Percentiles rank a stretch among this genome's conserved stretches.
Evolutionary conservation across 371 early-diverging fungal species (phyloP).

Genomic region (Syncephalastrum racemosum): DNA sequence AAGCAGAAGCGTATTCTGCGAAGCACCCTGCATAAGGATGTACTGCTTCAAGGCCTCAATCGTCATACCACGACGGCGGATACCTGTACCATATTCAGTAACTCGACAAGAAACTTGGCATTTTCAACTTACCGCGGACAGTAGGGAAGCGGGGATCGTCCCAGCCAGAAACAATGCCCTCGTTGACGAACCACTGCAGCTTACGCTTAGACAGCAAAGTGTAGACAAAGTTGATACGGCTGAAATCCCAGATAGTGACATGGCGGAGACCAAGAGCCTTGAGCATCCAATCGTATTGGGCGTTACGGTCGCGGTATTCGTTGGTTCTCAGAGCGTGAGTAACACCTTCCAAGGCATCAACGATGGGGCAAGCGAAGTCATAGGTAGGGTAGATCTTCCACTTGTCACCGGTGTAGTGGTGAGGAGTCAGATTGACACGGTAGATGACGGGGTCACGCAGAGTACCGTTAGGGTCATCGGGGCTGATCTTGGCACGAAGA

Average conservation of each 20-base stretch:
- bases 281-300: conserved; percentile 99
- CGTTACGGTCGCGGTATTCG: conserved; percentile 99
- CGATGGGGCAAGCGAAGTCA: conserved; percentile 99
- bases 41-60: conserved; percentile 98
- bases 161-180: conserved; percentile 95
- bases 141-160: conserved; percentile 99
- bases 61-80: conserved; percentile 98
- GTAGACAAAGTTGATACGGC: conserved; percentile 98
- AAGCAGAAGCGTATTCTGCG: conserved; percentile 89
- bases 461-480: conserved; percentile 93
- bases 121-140: conserved; percentile 68
- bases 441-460: conserved; percentile 99
- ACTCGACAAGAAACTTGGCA: not conserved
- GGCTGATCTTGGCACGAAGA: conserved; percentile 98
- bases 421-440: conserved; percentile 93
- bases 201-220: conserved; percentile 99
- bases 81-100: conserved; percentile 42
- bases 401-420: conserved; percentile 86
- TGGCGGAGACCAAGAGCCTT: conserved; percentile 85
- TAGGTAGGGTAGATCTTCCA: conserved; percentile 99
- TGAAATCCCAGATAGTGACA: conserved; percentile 93
- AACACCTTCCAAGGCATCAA: conserved; percentile 98
- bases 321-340: conserved; percentile 98
- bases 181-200: conserved; percentile 96
- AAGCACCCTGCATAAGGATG: conserved; percentile 99